Conservation (phyloP, 2,329 filamentous ascomycete genomes). For the Microdochium nivale region DNA sequence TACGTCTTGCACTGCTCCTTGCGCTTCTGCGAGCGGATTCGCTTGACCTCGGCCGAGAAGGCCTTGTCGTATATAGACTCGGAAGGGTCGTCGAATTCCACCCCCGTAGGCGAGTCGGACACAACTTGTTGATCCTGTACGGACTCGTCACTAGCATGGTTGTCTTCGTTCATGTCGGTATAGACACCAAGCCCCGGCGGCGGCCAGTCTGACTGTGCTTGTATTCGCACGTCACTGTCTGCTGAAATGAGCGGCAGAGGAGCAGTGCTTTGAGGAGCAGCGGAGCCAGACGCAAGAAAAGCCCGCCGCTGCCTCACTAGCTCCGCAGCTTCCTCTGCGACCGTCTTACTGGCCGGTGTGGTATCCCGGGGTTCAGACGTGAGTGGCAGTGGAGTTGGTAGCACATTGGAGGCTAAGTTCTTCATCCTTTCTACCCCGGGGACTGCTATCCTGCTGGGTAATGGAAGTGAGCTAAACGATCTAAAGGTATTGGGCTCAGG, state of each 20-base stretch:
- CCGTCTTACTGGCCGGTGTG: conserved; percentile 16
- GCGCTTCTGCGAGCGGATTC: conserved; percentile 26
- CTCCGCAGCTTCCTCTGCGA: conserved; percentile 38
- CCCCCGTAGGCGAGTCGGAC: conserved; percentile 75
- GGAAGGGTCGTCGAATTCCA: conserved; percentile 55
- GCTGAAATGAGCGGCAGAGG: conserved; percentile 18
- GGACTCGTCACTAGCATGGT: neutral
- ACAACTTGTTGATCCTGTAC: conserved; percentile 36
- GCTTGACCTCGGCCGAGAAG: conserved; percentile 71
- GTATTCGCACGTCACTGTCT: conserved; percentile 13
- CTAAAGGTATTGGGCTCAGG: conserved; percentile 26
- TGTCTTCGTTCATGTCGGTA: conserved; percentile 41
- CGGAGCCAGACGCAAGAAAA: conserved; percentile 24
- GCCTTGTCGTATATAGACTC: conserved; percentile 69
- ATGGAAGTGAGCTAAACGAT: conserved; percentile 8
- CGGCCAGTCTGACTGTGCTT: conserved; percentile 52
- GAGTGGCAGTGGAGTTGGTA: conserved; percentile 4
- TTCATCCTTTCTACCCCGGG: neutral
- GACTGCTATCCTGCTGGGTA: conserved; percentile 7
- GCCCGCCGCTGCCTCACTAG: conserved; percentile 38
- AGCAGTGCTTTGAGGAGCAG: conserved; percentile 15
- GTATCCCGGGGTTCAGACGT: conserved; percentile 10
- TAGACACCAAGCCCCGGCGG: conserved; percentile 71
- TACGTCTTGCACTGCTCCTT: conserved; percentile 32
- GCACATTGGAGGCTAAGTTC: neutral